phyloP scores from a whole-genome alignment of 2,329 filamentous ascomycete species.

The Penicillium psychrosexuale region DNA sequence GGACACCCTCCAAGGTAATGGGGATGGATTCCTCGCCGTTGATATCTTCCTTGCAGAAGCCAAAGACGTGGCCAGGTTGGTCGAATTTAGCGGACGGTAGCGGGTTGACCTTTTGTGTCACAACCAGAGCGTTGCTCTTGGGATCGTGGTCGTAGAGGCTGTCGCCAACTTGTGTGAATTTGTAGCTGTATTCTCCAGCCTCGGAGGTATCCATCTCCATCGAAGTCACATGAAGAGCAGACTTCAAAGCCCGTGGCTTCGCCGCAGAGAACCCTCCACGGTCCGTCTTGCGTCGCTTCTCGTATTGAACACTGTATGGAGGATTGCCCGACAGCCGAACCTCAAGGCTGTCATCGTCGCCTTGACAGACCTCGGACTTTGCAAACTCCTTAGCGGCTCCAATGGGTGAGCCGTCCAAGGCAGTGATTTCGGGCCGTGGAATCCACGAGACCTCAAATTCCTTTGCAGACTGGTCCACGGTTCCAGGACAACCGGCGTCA shows the following conservation, averaged over 20 bases:
- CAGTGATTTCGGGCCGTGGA: constrained; percentile 69
- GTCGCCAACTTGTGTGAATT: constrained; percentile 78
- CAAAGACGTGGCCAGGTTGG: constrained; percentile 88
- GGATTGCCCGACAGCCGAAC: constrained; percentile 74
- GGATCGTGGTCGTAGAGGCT: constrained; percentile 76
- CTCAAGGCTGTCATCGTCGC: constrained; percentile 86
- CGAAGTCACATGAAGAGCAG: constrained; percentile 70
- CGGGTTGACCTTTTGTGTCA: constrained; percentile 81
- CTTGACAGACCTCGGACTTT: constrained; percentile 86
- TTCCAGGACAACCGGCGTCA: constrained; percentile 78
- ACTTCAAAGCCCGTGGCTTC: constrained; percentile 70
- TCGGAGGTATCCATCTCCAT: constrained; percentile 83
- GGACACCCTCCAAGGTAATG: constrained; percentile 74
- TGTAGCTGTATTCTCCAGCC: constrained; percentile 81
- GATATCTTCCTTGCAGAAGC: constrained; percentile 85
- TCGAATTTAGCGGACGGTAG: constrained; percentile 78
- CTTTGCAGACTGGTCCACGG: constrained; percentile 69
- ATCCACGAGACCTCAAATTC: constrained; percentile 83
- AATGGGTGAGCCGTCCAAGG: constrained; percentile 51
- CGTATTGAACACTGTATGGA: constrained; percentile 80
- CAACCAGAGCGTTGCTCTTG: constrained; percentile 62
- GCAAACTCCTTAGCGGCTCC: constrained; percentile 56
- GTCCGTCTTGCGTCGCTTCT: constrained; percentile 68
- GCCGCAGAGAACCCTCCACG: constrained; percentile 65
- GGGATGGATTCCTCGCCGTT: constrained; percentile 83